Conservation (phyloP, 139 green algal genomes). For the Prasinococcaceae sp. region DNA sequence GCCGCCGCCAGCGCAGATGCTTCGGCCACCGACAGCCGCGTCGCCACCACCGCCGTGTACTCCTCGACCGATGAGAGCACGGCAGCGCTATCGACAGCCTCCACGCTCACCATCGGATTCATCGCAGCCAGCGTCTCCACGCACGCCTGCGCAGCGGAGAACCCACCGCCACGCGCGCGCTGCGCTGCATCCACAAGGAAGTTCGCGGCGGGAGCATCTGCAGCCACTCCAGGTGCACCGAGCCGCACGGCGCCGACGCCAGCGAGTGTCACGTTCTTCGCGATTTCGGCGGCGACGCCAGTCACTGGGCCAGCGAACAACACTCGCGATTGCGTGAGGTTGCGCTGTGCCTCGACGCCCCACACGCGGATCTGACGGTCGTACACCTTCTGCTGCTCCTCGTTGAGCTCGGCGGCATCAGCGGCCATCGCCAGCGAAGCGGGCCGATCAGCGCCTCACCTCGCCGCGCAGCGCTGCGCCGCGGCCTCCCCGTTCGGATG, state of each 20-base stretch:
- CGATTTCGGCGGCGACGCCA: slow-evolving; percentile 3
- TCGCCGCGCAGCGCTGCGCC: no score
- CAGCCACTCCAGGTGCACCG: not conserved
- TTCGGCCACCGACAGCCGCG: no score
- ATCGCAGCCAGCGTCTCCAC: no score
- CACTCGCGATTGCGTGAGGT: slow-evolving; percentile 8
- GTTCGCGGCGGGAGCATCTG: not conserved
- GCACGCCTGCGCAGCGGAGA: no score
- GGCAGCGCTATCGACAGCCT: no score
- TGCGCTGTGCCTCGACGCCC: slow-evolving; percentile 64
- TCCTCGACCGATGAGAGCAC: no score
- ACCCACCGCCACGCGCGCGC: no score
- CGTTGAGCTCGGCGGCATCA: slow-evolving; percentile 25
- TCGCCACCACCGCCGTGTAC: no score
- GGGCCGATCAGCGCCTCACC: no score
- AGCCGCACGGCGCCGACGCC: not conserved
- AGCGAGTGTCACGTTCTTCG: slow-evolving; percentile 10
- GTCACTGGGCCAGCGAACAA: not conserved
- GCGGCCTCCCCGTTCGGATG: no score
- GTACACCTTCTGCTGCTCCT: slow-evolving; percentile 53
- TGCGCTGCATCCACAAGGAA: not conserved
- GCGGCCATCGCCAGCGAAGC: not conserved
- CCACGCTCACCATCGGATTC: no score
- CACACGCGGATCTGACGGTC: slow-evolving; percentile 79
- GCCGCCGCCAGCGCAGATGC: no score